Evolutionary conservation across 1,139 yeast species (phyloP).

Genomic region (Sugiyamaella castrensis): DNA sequence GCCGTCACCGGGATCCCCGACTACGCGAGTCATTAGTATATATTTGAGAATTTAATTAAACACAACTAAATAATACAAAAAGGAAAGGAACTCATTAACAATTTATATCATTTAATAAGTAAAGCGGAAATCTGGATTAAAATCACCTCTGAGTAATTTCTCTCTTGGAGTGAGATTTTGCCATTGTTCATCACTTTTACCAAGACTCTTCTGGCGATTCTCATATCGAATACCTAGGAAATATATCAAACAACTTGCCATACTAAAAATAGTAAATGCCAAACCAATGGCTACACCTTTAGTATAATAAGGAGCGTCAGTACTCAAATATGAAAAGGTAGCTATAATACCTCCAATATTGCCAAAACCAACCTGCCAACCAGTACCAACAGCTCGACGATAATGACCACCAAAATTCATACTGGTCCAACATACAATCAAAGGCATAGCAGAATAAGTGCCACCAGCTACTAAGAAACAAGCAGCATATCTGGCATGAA

Average conservation of each 20-base stretch:
- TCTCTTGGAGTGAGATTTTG: slow-evolving; percentile 44
- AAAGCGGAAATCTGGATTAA: slow-evolving; percentile 57
- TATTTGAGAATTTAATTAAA: not conserved
- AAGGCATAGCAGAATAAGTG: slow-evolving; percentile 70
- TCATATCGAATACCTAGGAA: slow-evolving; percentile 37
- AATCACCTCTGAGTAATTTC: slow-evolving; percentile 57
- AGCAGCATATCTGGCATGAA: slow-evolving; percentile 59
- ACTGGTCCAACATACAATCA: slow-evolving; percentile 69
- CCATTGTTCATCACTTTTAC: slow-evolving; percentile 43
- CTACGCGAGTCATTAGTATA: not conserved
- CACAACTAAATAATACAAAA: not conserved
- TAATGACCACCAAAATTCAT: slow-evolving; percentile 68
- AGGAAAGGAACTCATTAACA: too few relatives aligned
- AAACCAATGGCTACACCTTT: slow-evolving; percentile 58
- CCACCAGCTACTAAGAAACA: slow-evolving; percentile 68
- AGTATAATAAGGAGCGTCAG: slow-evolving; percentile 57
- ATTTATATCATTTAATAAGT: too few relatives aligned
- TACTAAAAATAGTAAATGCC: slow-evolving; percentile 52
- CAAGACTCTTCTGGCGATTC: slow-evolving; percentile 38
- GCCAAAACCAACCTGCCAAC: slow-evolving; percentile 77
- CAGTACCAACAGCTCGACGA: slow-evolving; percentile 69
- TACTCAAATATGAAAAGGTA: slow-evolving; percentile 55
- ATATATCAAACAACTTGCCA: slow-evolving; percentile 47
- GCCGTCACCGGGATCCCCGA: too few relatives aligned
- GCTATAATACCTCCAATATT: slow-evolving; percentile 80